These are phyloP conservation scores for Coemansia sp. DNA, from an alignment of 192 early-diverging fungal species.

Conservation along the genomic window DNA sequence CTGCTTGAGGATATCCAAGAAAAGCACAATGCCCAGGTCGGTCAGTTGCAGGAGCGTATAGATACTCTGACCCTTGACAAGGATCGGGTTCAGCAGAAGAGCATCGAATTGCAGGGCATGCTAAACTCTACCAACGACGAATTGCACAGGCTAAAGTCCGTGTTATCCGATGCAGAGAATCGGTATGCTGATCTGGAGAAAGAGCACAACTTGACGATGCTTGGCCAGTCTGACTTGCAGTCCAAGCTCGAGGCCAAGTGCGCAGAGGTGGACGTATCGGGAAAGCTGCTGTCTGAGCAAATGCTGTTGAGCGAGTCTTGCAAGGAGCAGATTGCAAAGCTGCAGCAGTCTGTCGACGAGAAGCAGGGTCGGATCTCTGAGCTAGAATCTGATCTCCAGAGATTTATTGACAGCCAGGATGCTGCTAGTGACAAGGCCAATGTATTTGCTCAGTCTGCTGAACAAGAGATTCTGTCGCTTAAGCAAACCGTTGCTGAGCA, in stretches of 20 bases:
- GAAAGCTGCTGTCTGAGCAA: not conserved
- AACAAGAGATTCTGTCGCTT: not conserved
- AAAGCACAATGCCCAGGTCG: not conserved
- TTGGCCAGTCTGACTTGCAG: not conserved
- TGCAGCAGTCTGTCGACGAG: not conserved
- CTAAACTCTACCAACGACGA: not conserved
- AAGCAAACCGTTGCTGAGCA: not conserved
- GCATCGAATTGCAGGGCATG: not conserved
- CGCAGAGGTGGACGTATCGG: not conserved
- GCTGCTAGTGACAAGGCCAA: not conserved
- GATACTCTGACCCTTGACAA: not conserved
- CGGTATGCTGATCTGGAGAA: not conserved
- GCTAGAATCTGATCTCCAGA: not conserved
- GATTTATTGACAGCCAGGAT: not conserved
- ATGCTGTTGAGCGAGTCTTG: not conserved
- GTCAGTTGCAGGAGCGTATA: conserved; percentile 5
- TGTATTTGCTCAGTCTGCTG: not conserved
- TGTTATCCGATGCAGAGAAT: not conserved
- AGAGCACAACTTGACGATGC: not conserved
- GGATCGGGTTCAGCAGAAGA: not conserved
- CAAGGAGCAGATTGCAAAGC: not conserved
- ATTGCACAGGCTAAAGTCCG: not conserved
- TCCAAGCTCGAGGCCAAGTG: not conserved
- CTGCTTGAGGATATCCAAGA: not conserved
- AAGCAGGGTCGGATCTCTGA: conserved; percentile 1